Conservation (phyloP, 2,329 filamentous ascomycete species). For the Aureobasidium sp. region DNA sequence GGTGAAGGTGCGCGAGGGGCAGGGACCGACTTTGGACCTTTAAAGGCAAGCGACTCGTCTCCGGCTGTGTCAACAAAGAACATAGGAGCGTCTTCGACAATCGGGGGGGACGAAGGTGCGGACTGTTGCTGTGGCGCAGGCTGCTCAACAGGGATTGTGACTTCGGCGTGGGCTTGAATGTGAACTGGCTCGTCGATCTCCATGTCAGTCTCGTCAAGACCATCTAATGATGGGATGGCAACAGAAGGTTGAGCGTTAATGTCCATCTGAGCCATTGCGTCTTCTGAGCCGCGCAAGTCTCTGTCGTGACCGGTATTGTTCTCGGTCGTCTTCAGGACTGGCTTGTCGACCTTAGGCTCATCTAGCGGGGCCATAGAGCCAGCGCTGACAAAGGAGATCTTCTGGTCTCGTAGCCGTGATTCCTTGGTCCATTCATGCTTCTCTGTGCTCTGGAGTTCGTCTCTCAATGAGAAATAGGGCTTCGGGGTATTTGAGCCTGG, state of each 20-base stretch:
- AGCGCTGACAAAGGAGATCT: slow-evolving; percentile 55
- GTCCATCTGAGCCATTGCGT: slow-evolving; percentile 27
- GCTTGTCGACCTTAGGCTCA: slow-evolving; percentile 26
- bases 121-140: background rate
- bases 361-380: slow-evolving; percentile 37
- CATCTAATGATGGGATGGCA: slow-evolving; percentile 13
- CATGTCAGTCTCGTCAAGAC: slow-evolving; percentile 16
- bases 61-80: slow-evolving; percentile 31
- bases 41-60: slow-evolving; percentile 23
- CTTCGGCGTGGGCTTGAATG: slow-evolving; percentile 2
- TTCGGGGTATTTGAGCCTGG: slow-evolving; percentile 2
- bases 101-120: slow-evolving; percentile 8
- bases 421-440: slow-evolving; percentile 43
- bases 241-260: slow-evolving; percentile 20
- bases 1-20: slow-evolving; percentile 35
- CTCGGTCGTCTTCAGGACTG: slow-evolving; percentile 22
- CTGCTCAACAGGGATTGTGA: slow-evolving; percentile 9
- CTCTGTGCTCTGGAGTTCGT: slow-evolving; percentile 54
- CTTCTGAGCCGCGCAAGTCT: slow-evolving; percentile 26
- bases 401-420: slow-evolving; percentile 47
- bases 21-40: slow-evolving; percentile 6
- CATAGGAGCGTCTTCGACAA: slow-evolving; percentile 2
- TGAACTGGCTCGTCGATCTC: slow-evolving; percentile 12
- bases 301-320: slow-evolving; percentile 16
- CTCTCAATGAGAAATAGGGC: slow-evolving; percentile 41